Percentiles rank a stretch among this genome's conserved stretches.
These are phyloP conservation scores for Carpinus fangiana DNA, from an alignment of 306 rosid species.

Conservation along the genomic window DNA sequence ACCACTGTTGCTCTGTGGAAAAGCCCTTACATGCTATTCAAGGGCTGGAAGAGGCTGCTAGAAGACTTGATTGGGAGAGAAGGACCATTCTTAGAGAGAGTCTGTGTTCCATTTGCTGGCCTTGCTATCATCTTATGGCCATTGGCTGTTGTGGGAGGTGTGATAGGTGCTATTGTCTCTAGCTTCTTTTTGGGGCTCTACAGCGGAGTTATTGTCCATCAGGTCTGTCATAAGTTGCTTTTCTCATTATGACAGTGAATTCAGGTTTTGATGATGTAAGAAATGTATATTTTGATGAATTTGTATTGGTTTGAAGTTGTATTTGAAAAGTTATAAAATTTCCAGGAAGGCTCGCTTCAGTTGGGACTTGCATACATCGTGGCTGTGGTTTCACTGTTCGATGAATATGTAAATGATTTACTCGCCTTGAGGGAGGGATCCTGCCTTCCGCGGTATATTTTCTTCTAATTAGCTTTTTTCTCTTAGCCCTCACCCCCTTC, in stretches of 20 bases:
- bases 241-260: conserved; percentile 1
- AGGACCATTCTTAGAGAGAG: conserved; percentile 82
- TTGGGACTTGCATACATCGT: conserved; percentile 72
- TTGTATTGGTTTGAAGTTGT: conserved; percentile 6
- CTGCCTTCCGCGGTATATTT: conserved; percentile 71
- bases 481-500: no score
- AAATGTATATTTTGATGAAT: neutral
- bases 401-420: conserved; percentile 81
- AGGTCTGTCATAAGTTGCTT: conserved; percentile 44
- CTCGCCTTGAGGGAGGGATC: conserved; percentile 82
- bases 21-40: conserved; percentile 76
- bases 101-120: conserved; percentile 85
- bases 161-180: conserved; percentile 46
- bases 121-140: conserved; percentile 85
- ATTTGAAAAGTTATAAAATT: neutral
- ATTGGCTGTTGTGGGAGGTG: conserved; percentile 64
- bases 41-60: conserved; percentile 84
- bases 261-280: conserved; percentile 1
- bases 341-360: conserved; percentile 60
- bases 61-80: conserved; percentile 84
- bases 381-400: conserved; percentile 73
- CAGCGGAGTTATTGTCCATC: conserved; percentile 68
- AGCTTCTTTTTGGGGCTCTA: conserved; percentile 68
- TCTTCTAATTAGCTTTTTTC: no score
- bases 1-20: conserved; percentile 67